phyloP scores from a whole-genome alignment of 805 yeast genomes.

The Lipomyces chichibuensis region DNA sequence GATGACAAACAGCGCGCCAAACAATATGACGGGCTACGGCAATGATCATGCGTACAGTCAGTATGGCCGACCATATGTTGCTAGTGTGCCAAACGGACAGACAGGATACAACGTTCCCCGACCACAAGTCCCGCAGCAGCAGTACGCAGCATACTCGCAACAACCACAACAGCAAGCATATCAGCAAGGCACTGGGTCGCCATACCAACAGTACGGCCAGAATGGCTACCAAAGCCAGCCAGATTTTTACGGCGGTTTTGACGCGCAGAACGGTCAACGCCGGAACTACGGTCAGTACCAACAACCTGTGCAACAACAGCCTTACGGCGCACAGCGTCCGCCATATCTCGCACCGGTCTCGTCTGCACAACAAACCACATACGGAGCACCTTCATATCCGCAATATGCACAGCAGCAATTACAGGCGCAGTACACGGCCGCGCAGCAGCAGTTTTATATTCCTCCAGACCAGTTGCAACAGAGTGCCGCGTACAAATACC shows the following conservation, averaged over 20 bases:
- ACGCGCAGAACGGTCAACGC: not conserved
- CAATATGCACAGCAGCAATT: not conserved
- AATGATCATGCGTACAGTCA: not conserved
- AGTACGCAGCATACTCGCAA: conserved; percentile 15
- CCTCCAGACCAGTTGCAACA: conserved; percentile 2
- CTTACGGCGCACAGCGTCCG: not conserved
- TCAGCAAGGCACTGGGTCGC: conserved; percentile 21
- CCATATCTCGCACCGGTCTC: not conserved
- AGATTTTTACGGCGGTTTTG: not conserved
- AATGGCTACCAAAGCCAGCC: not conserved
- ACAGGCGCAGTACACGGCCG: not conserved
- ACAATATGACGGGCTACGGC: conserved; percentile 5
- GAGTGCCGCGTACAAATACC: not conserved
- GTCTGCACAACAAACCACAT: not conserved
- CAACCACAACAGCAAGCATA: conserved; percentile 30
- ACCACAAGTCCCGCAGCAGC: conserved; percentile 1
- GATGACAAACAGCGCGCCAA: conserved; percentile 9
- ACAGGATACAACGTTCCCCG: not conserved
- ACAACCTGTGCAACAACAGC: not conserved
- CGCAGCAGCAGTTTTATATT: not conserved
- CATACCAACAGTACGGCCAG: not conserved
- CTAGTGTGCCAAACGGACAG: not conserved
- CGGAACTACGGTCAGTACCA: conserved; percentile 2
- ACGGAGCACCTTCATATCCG: not conserved
- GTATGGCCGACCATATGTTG: not conserved